phyloP scores from a whole-genome alignment of 345 rosid genomes.

The Melastoma malabathricum region DNA sequence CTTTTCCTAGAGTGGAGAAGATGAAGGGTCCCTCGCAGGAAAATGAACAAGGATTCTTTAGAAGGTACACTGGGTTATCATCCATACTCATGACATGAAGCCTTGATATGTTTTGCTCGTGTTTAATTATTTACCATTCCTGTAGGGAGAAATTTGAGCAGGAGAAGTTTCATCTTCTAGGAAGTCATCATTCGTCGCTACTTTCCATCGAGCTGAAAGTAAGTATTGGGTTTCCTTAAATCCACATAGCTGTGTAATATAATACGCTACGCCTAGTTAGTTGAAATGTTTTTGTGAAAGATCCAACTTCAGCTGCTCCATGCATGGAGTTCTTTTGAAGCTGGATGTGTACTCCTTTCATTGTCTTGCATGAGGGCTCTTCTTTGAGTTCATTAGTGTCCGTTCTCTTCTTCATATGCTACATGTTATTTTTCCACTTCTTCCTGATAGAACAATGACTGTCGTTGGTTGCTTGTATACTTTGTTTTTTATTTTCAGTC shows the following conservation, averaged over 20 bases:
- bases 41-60: slow-evolving; percentile 41
- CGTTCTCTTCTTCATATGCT: no score
- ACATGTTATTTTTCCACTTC: no score
- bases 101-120: background rate
- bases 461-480: no score
- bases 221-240: slow-evolving; percentile 10
- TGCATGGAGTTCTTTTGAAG: no score
- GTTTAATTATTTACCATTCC: slow-evolving; percentile 5
- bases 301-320: no score
- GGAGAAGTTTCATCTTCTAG: slow-evolving; percentile 48
- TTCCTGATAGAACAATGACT: no score
- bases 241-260: no score
- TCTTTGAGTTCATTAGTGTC: no score
- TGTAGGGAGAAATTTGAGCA: slow-evolving; percentile 62
- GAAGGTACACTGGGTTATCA: slow-evolving; percentile 32
- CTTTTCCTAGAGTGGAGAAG: slow-evolving; percentile 7
- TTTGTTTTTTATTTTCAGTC: background rate
- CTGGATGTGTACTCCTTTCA: no score
- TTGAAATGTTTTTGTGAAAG: no score
- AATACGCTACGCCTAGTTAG: no score
- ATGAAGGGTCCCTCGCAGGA: slow-evolving; percentile 17
- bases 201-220: slow-evolving; percentile 66
- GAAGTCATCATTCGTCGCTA: slow-evolving; percentile 49
- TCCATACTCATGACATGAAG: background rate
- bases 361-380: no score